Evolutionary conservation across 1,284 basidiomycete genomes (phyloP).

Genomic region (Leccinum pachyderme): DNA sequence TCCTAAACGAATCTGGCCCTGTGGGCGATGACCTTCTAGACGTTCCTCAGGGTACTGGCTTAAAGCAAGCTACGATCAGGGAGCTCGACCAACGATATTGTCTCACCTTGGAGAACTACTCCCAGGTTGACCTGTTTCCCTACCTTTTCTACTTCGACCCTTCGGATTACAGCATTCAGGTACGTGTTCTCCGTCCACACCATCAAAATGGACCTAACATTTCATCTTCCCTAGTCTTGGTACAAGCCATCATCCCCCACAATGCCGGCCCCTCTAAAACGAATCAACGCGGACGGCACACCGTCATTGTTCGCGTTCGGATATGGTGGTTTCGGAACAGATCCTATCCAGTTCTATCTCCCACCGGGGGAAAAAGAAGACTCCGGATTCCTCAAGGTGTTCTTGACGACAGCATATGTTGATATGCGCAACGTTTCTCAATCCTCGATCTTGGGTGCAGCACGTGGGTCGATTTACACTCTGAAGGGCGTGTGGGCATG

Average conservation of each 20-base stretch:
- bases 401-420: conserved; percentile 21
- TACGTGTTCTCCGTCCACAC: conserved; percentile 3
- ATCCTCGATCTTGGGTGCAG: background rate
- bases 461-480: background rate
- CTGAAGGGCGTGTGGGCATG: conserved; percentile 17
- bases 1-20: conserved; percentile 3
- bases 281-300: background rate
- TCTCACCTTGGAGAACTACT: conserved; percentile 21
- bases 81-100: conserved; percentile 15
- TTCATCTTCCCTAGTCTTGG: conserved; percentile 11
- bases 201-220: background rate
- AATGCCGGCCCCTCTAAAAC: conserved; percentile 12
- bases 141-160: conserved; percentile 28
- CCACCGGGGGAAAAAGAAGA: conserved; percentile 3
- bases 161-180: conserved; percentile 21
- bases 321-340: conserved; percentile 24
- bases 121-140: conserved; percentile 21
- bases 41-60: background rate
- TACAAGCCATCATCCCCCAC: conserved; percentile 11
- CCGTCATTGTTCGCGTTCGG: conserved; percentile 21
- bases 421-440: conserved; percentile 19
- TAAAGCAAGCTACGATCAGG: conserved; percentile 14
- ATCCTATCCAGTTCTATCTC: conserved; percentile 24
- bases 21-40: conserved; percentile 12
- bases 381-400: conserved; percentile 24